Evolutionary conservation across 2,329 filamentous ascomycete genomes (phyloP), one percentile per base, ranked within the genome.

Genomic region (Gliomastix tumulicola): DNA sequence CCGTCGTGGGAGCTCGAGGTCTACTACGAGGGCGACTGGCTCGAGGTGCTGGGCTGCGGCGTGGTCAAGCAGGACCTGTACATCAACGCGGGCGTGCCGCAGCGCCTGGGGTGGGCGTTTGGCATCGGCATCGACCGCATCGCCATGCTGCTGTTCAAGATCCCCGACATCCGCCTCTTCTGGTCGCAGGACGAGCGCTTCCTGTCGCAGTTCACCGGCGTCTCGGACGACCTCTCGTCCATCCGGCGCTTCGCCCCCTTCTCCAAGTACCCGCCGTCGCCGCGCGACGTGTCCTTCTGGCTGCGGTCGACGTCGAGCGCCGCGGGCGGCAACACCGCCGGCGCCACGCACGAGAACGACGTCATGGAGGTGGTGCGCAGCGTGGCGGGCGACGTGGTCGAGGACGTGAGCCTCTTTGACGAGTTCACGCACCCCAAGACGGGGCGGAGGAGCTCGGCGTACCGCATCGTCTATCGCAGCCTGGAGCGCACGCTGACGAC

Each of bases 1-100:
- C 92, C 92, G 0, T 92, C 84, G 7, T 98, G 88, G 85, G 92
- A 98, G 58, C 74, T 98, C 18, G 92, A 98, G 56, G 88, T 98
- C 9, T 89, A 86, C 68, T 96, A 90, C 76, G 82, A 84, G 47
- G 89, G 86, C 21, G 85, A 94, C 56, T 98, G 92, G 92, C 79
- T 98, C 22, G 92, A 98, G 63, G 80, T 97, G 5, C 74, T 98
- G 2, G 92, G 92, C n/a, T 94, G 83, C 49, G 92, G 92, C 23
- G 79, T 98, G 23, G 82, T 92, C 30, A 79, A 87, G 57, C 92
- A 98, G 57, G 71, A 82, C 20, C 71, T 98, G 23, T 76, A 92
- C 42, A 76, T 76, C 57, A 81, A 85, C 37, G 88, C 90, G 0
- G 83, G 79, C 34, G 79, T 88, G 32, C 79, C 84, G 4, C 66